Evolutionary conservation across 192 early-diverging fungal species (phyloP).

Genomic region (Coemansia sp.): DNA sequence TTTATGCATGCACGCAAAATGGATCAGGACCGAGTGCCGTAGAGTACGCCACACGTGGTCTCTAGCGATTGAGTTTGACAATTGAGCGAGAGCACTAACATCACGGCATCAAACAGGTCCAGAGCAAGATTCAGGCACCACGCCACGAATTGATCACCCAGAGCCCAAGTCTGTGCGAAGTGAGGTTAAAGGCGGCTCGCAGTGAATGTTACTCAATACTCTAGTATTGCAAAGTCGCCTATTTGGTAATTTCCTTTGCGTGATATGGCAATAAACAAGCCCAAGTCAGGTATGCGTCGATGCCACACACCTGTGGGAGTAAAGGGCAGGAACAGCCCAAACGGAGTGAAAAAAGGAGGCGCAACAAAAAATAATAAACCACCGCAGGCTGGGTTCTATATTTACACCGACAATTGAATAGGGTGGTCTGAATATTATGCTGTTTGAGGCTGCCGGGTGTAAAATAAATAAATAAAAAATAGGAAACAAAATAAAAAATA

Average conservation of each 20-base stretch:
- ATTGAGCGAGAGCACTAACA: neutral
- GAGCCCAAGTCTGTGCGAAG: neutral
- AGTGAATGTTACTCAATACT: neutral
- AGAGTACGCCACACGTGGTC: slow-evolving; percentile 1
- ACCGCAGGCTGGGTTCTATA: neutral
- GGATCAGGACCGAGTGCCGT: neutral
- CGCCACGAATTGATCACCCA: neutral
- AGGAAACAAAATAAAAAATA: neutral
- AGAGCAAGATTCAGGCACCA: neutral
- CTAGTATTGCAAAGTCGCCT: neutral
- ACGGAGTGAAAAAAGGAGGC: neutral
- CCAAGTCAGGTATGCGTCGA: neutral
- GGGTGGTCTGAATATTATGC: neutral
- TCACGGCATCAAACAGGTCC: neutral
- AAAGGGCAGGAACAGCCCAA: neutral
- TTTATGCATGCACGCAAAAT: slow-evolving; percentile 1
- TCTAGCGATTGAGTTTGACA: neutral
- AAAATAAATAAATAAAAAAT: neutral
- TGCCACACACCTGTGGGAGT: neutral
- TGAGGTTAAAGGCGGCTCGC: neutral
- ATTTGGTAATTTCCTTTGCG: neutral
- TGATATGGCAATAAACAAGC: neutral
- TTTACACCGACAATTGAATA: neutral
- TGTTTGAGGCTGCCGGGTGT: neutral
- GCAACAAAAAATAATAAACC: neutral